Evolutionary conservation across 257 asterid species (phyloP).

Genomic region (Ilex asprella): DNA sequence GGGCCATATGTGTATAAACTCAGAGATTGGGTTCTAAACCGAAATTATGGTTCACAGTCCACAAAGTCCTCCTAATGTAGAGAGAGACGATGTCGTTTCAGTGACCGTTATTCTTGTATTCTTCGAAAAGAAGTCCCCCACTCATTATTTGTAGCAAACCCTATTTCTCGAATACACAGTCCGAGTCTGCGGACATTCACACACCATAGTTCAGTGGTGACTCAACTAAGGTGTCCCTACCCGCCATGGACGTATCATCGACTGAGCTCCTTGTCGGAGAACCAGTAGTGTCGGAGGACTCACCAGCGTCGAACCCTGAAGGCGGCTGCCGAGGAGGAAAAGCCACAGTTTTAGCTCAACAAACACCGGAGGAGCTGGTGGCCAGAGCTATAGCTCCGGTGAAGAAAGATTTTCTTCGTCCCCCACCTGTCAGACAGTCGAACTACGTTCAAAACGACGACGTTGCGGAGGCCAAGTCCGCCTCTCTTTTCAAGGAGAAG

Average conservation of each 20-base stretch:
- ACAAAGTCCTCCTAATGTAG: too few relatives aligned
- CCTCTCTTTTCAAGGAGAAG: conserved; percentile 59
- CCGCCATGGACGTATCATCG: conserved; percentile 31
- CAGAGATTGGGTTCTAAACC: too few relatives aligned
- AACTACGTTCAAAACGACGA: conserved; percentile 16
- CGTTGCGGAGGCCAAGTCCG: conserved; percentile 20
- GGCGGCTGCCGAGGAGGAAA: conserved; percentile 4
- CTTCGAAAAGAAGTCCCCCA: too few relatives aligned
- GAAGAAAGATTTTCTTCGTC: conserved; percentile 55
- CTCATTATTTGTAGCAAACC: too few relatives aligned
- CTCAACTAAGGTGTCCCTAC: conserved; percentile 13
- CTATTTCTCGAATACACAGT: too few relatives aligned
- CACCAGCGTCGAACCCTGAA: conserved; percentile 1
- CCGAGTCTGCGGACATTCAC: too few relatives aligned
- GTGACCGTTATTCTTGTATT: too few relatives aligned
- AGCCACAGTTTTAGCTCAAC: conserved; percentile 9
- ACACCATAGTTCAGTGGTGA: too few relatives aligned
- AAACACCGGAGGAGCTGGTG: conserved; percentile 59
- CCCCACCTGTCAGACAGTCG: conserved; percentile 50
- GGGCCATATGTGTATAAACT: too few relatives aligned
- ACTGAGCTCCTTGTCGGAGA: conserved; percentile 10
- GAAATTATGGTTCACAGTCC: too few relatives aligned
- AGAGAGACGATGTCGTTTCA: too few relatives aligned
- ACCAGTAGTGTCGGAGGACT: conserved; percentile 7
- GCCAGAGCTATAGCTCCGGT: conserved; percentile 88